phyloP scores from a whole-genome alignment of 2,329 filamentous ascomycete genomes.

The Colletotrichum destructivum region DNA sequence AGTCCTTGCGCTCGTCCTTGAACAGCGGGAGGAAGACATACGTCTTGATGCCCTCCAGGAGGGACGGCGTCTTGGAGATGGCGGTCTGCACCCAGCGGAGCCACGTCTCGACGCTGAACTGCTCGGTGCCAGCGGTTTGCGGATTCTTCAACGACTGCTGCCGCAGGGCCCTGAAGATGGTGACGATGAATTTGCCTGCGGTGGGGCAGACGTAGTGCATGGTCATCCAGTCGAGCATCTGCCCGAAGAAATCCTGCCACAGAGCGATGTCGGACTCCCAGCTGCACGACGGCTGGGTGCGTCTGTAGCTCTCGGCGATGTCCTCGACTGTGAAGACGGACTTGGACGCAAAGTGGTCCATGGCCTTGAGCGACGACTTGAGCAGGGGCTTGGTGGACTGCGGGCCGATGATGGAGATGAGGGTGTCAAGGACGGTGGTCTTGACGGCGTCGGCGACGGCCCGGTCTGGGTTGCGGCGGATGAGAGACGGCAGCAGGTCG shows the following conservation, averaged over 20 bases:
- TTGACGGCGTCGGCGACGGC: constrained; percentile 58
- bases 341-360: constrained; percentile 77
- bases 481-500: constrained; percentile 68
- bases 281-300: constrained; percentile 48
- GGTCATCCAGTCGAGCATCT: constrained; percentile 69
- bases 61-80: constrained; percentile 63
- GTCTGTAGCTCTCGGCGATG: constrained; percentile 60
- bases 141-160: constrained; percentile 47
- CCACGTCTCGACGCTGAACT: constrained; percentile 63
- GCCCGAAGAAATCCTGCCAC: constrained; percentile 67
- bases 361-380: constrained; percentile 78
- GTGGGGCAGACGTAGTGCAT: constrained; percentile 71
- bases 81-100: constrained; percentile 70
- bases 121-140: constrained; percentile 40
- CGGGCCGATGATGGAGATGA: constrained; percentile 72
- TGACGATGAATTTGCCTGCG: constrained; percentile 74
- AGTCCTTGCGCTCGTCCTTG: constrained; percentile 68
- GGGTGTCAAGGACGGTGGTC: constrained; percentile 62
- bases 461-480: constrained; percentile 64
- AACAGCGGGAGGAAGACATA: constrained; percentile 76
- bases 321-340: constrained; percentile 66
- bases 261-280: constrained; percentile 46
- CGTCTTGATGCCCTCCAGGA: constrained; percentile 75
- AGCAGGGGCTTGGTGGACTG: constrained; percentile 74
- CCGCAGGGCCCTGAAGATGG: constrained; percentile 66